Base-by-base conservation (phyloP, 495 filamentous ascomycete species). In the Talaromyces stipitatus region DNA sequence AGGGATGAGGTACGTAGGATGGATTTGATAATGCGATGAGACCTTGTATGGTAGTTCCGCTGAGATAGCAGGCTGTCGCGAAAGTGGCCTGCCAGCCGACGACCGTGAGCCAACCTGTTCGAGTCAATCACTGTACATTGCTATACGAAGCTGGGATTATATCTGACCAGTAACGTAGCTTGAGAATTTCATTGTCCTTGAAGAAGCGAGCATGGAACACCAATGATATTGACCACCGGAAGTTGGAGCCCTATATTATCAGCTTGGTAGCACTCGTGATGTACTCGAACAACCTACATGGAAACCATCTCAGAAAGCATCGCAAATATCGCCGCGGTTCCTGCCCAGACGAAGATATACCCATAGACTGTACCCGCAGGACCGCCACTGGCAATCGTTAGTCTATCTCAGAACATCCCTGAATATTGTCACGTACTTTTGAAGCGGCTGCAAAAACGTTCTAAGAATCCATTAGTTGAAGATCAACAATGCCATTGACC, bases 211-310 rank as follows among this genome's bases (percentile, higher is more conserved):
- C 68, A 78, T 77, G 3, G 74, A 73, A 8, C 70, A 71, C 79
- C 78, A 82, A 56, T 81, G 77, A 46, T 82, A 82, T 57, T 82
- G 78, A 3, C 78, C 78, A 7, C 74, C 75, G 3, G 70, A 71
- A 1, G 75, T 80, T 3, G 78, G 78, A 33, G 77, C 77, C 74
- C 72, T 74, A 16, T 38, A 12, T 16, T 22, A 33, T 46, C 22
- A 46, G 43, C 32, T 36, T 16, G 0, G 32, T 36, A 36, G 32
- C 32, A 36, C 32, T 36, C 32, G 32, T 36, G 32, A 14, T n/a
- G 32, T 14, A 36, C 10, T 12, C 32, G 14, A 36, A 5, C 32
- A 7, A 16, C 64, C 23, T 62, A 75, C 72, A 76, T 75, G 8
- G 75, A 75, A 10, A 63, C 76, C 62, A 76, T 43, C n/a, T 77